These are phyloP conservation scores for Tritrichomonas musculus DNA, from an alignment of 208 protist species.

Conservation along the genomic window DNA sequence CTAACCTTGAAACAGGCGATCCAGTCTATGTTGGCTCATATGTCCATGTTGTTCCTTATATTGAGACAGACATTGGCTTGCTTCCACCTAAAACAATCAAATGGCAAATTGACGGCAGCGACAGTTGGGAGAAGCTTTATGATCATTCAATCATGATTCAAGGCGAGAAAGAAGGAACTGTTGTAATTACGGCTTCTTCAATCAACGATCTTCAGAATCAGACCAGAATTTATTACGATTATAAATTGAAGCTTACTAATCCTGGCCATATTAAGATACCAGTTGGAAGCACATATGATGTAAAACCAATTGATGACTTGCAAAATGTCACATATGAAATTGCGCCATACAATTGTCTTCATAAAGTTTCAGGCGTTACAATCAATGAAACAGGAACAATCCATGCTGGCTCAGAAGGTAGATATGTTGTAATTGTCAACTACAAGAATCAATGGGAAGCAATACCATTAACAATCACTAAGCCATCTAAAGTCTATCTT, in stretches of 20 bases:
- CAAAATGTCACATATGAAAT: neutral
- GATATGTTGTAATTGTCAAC: neutral
- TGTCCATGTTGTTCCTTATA: neutral
- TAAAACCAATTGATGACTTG: neutral
- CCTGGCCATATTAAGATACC: neutral
- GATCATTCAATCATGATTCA: neutral
- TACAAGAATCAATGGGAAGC: neutral
- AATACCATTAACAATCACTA: neutral
- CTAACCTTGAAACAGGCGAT: no score
- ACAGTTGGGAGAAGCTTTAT: conserved; percentile 26
- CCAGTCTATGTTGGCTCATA: neutral
- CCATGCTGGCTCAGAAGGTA: neutral
- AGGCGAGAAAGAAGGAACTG: neutral
- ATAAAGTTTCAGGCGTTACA: no score
- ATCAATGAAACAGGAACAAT: neutral
- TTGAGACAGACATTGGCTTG: neutral
- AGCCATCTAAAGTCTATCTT: neutral
- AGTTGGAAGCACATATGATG: neutral
- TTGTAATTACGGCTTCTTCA: neutral
- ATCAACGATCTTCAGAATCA: no score
- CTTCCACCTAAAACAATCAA: neutral
- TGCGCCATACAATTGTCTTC: neutral
- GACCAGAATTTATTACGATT: neutral
- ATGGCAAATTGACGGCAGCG: neutral
- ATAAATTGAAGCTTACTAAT: neutral